These are phyloP conservation scores for Raphanus raphanistrum DNA, from an alignment of 345 rosid genomes.

Conservation along the genomic window DNA sequence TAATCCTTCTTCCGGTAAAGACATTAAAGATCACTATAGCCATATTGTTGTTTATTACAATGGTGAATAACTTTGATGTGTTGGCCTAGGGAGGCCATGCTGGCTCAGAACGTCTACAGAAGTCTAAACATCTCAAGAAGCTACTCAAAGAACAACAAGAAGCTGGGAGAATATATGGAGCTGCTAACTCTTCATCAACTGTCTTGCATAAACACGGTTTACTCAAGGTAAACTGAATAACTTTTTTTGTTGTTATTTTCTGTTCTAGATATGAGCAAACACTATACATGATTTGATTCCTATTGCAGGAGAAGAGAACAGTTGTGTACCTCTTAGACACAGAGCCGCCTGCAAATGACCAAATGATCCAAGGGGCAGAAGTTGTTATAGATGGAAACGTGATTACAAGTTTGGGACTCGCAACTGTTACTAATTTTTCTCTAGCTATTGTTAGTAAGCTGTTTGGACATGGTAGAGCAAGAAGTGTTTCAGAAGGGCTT, in stretches of 20 bases:
- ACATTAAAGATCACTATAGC: not conserved
- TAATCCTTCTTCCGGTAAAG: conserved; percentile 84
- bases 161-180: conserved; percentile 70
- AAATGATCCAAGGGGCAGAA: conserved; percentile 49
- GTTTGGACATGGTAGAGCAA: conserved; percentile 80
- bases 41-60: not conserved
- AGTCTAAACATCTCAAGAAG: conserved; percentile 71
- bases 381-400: conserved; percentile 84
- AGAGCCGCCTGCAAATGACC: conserved; percentile 29
- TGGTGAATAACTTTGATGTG: not conserved
- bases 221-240: conserved; percentile 52
- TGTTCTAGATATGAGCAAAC: not conserved
- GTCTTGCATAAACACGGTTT: conserved; percentile 64
- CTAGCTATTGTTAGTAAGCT: conserved; percentile 74
- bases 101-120: conserved; percentile 61
- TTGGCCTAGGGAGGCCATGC: conserved; percentile 43
- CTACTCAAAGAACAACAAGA: conserved; percentile 72
- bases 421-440: conserved; percentile 63
- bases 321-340: conserved; percentile 53
- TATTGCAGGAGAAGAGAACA: conserved; percentile 59
- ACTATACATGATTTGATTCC: conserved; percentile 7
- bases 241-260: not conserved
- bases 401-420: conserved; percentile 76
- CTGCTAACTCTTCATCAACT: conserved; percentile 60
- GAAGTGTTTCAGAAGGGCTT: conserved; percentile 86